Conservation (phyloP, 2,329 filamentous ascomycete species). For the Teratosphaeria epicoccoides region DNA sequence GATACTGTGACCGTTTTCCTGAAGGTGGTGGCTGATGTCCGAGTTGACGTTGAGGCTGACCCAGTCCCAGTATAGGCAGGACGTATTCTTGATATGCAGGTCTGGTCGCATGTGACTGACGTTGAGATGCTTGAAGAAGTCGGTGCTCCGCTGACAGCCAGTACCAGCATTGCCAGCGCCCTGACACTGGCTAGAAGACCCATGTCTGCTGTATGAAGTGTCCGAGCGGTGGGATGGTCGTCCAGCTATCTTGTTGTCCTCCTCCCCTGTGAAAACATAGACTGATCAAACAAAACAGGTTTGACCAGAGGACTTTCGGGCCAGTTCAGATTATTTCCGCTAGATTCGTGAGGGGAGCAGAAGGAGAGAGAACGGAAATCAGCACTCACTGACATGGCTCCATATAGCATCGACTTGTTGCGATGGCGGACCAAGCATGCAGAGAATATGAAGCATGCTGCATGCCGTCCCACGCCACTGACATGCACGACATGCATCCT, state of each 20-base stretch:
- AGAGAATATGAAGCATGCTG: not conserved
- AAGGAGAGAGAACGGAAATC: not conserved
- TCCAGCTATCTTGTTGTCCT: not conserved
- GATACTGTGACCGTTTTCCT: conserved; percentile 1
- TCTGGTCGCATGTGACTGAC: not conserved
- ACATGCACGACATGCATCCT: not conserved
- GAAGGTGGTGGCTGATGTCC: conserved; percentile 1
- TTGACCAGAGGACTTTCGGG: not conserved
- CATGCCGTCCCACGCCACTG: not conserved
- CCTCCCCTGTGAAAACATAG: not conserved
- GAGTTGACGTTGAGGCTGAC: not conserved
- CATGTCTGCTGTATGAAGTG: not conserved
- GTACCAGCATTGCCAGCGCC: not conserved
- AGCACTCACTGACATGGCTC: not conserved
- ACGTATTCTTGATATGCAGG: not conserved
- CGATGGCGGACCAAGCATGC: not conserved
- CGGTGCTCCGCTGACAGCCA: not conserved
- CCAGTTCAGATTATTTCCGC: not conserved
- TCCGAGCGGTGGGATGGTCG: not conserved
- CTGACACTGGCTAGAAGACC: not conserved
- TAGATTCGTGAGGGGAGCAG: not conserved
- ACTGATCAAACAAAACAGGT: not conserved
- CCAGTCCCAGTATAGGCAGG: not conserved
- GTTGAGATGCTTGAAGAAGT: not conserved
- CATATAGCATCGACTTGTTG: not conserved